These are phyloP conservation scores for Apophysomyces variabilis DNA, from an alignment of 371 early-diverging fungal genomes.

Conservation along the genomic window DNA sequence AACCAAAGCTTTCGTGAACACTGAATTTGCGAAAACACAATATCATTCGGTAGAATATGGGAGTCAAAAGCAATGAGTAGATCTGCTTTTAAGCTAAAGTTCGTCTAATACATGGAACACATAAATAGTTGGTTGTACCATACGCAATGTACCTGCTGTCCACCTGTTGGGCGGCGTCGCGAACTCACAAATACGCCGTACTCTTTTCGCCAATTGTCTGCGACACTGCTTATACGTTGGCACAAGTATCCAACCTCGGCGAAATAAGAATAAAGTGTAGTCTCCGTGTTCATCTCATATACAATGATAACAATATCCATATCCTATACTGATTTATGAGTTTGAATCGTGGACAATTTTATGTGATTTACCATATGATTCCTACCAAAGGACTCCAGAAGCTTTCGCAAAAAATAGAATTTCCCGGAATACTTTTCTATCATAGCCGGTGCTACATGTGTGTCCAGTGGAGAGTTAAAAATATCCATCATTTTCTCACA, in stretches of 20 bases:
- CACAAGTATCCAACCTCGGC: background rate
- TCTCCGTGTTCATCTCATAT: conserved; percentile 8
- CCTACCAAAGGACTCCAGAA: background rate
- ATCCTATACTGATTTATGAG: background rate
- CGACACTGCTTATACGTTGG: conserved; percentile 7
- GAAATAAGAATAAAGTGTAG: background rate
- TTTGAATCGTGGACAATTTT: background rate
- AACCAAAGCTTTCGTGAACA: background rate
- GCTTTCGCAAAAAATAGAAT: background rate
- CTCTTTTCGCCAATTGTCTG: conserved; percentile 3
- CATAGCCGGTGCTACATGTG: background rate
- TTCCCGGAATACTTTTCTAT: conserved; percentile 1
- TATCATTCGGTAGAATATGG: background rate
- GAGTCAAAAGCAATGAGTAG: background rate
- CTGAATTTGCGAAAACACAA: background rate
- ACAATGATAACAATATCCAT: background rate
- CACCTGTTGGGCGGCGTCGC: background rate
- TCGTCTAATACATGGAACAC: background rate
- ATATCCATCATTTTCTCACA: background rate
- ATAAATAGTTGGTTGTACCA: background rate
- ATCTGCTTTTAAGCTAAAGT: background rate
- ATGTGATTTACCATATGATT: background rate
- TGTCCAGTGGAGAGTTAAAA: background rate
- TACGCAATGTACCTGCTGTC: background rate
- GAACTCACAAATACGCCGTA: background rate